A percentile compares a stretch with the other conserved stretches of the same genome.
Evolutionary conservation across 1,284 basidiomycete genomes (phyloP).

Genomic region (Blastosporella zonata): DNA sequence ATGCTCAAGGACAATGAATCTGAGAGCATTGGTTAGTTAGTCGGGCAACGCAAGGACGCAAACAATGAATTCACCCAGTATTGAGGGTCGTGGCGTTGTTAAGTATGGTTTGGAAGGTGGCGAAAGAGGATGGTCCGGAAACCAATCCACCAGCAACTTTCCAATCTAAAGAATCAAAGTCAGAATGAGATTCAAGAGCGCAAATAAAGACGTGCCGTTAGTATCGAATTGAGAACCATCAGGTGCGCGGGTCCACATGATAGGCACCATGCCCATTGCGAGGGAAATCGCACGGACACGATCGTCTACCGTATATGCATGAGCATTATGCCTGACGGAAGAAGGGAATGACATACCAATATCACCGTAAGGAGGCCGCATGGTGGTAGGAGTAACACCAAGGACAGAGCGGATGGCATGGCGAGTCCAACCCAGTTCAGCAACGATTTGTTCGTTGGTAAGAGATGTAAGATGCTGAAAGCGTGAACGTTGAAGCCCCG

Average conservation of each 20-base stretch:
- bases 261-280: constrained; percentile 78
- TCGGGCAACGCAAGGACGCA: constrained; percentile 1
- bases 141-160: constrained; percentile 71
- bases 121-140: constrained; percentile 52
- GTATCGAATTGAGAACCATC: constrained; percentile 74
- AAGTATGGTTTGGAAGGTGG: constrained; percentile 61
- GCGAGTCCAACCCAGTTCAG: constrained; percentile 91
- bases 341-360: constrained; percentile 39
- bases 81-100: constrained; percentile 53
- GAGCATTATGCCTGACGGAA: neutral
- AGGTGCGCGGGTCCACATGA: constrained; percentile 74
- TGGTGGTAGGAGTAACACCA: constrained; percentile 77
- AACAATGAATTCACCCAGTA: constrained; percentile 41
- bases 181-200: constrained; percentile 1
- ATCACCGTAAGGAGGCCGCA: constrained; percentile 63
- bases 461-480: constrained; percentile 73
- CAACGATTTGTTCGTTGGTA: constrained; percentile 86
- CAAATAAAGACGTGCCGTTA: constrained; percentile 41
- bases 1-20: constrained; percentile 89
- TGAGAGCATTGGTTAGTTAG: constrained; percentile 29
- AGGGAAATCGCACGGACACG: constrained; percentile 83
- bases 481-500: constrained; percentile 16
- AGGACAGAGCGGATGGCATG: constrained; percentile 76
- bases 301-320: constrained; percentile 58
- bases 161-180: constrained; percentile 59